Evolutionary conservation across 225 moss, liverwort and hornwort genomes (phyloP).

Genomic region (Polytrichum formosum): DNA sequence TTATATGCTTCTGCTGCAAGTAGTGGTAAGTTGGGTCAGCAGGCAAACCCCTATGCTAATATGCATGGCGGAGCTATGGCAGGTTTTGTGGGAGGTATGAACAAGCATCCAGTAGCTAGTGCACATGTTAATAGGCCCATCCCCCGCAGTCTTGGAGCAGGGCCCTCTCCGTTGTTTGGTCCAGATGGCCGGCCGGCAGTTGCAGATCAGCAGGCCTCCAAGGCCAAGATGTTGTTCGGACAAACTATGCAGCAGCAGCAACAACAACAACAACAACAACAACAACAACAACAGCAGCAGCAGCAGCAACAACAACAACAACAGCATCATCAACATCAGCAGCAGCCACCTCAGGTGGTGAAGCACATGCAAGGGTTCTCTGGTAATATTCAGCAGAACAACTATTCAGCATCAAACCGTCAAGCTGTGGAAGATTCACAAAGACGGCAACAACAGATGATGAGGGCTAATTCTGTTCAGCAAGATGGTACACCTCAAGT

Average conservation of each 20-base stretch:
- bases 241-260: conserved; percentile 66
- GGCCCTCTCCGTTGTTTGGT: conserved; percentile 59
- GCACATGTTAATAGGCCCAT: conserved; percentile 77
- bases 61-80: conserved; percentile 59
- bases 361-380: conserved; percentile 45
- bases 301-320: conserved; percentile 54
- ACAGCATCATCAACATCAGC: conserved; percentile 53
- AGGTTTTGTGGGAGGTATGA: conserved; percentile 50
- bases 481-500: conserved; percentile 62
- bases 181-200: conserved; percentile 62
- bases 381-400: conserved; percentile 47
- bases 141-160: conserved; percentile 70
- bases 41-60: conserved; percentile 50
- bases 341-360: conserved; percentile 21
- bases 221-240: conserved; percentile 85
- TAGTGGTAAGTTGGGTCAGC: conserved; percentile 61
- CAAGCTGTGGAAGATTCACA: conserved; percentile 57
- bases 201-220: conserved; percentile 61
- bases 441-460: conserved; percentile 57
- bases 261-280: conserved; percentile 45
- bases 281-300: conserved; percentile 47
- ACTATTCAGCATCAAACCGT: conserved; percentile 47
- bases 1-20: conserved; percentile 54
- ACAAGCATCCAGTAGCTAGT: conserved; percentile 46
- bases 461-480: conserved; percentile 63